Conservation (phyloP, 2,329 filamentous ascomycete genomes). For the Fusarium camptoceras region DNA sequence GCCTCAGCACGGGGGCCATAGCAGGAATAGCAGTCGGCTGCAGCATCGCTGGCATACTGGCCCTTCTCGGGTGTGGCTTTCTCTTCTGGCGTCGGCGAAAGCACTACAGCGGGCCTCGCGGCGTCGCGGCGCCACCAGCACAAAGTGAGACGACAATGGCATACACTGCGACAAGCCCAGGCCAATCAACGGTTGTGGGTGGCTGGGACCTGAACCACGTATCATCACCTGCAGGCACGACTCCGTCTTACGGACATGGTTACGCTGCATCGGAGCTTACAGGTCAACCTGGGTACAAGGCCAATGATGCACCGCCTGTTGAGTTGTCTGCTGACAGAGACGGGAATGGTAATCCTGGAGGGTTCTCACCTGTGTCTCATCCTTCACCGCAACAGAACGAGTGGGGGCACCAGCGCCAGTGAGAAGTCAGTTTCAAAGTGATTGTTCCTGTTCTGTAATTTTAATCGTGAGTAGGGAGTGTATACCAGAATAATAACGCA, state of each 20-base stretch:
- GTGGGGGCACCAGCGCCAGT: background rate
- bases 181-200: background rate
- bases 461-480: background rate
- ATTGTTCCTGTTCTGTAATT: background rate
- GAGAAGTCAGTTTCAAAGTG: background rate
- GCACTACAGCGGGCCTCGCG: constrained; percentile 8
- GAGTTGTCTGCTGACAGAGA: background rate
- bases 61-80: background rate
- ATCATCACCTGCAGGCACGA: background rate
- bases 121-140: constrained; percentile 8
- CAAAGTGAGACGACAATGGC: background rate
- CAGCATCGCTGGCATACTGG: background rate
- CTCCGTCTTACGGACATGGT: background rate
- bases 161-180: background rate
- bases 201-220: background rate
- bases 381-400: background rate
- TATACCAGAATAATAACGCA: background rate
- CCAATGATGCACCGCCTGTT: background rate
- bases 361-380: background rate
- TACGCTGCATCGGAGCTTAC: constrained; percentile 1
- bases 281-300: background rate
- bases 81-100: background rate
- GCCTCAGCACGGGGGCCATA: constrained; percentile 4
- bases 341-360: background rate
- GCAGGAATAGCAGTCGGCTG: constrained; percentile 14